Percentiles rank a stretch among this genome's conserved stretches.
Conservation (phyloP, 2,329 filamentous ascomycete genomes). For the Talaromyces piceae region DNA sequence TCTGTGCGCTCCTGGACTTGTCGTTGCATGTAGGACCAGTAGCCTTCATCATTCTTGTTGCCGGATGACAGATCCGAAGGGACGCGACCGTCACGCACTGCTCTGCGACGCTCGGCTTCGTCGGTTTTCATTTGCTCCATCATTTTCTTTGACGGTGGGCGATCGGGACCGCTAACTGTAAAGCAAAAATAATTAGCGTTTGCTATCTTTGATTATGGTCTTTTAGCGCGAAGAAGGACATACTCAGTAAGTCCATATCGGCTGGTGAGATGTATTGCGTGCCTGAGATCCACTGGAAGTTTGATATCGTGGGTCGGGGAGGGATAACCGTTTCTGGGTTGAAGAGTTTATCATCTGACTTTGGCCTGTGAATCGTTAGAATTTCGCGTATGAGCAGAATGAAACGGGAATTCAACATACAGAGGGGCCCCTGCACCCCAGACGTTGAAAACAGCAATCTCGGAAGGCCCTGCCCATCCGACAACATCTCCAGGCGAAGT, state of each 20-base stretch:
- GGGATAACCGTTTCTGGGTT: slow-evolving; percentile 70
- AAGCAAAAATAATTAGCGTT: too few species aligned
- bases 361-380: slow-evolving; percentile 31
- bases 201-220: background rate
- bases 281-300: slow-evolving; percentile 91
- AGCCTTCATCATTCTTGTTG: slow-evolving; percentile 52
- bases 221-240: slow-evolving; percentile 12
- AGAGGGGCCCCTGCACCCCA: slow-evolving; percentile 68
- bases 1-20: slow-evolving; percentile 89
- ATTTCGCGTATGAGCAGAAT: background rate
- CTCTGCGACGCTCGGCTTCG: slow-evolving; percentile 48
- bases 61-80: slow-evolving; percentile 18
- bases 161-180: slow-evolving; percentile 69
- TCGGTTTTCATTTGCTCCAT: slow-evolving; percentile 70
- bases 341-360: slow-evolving; percentile 62
- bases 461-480: slow-evolving; percentile 81
- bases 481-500: slow-evolving; percentile 74
- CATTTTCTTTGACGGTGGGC: slow-evolving; percentile 85
- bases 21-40: slow-evolving; percentile 72
- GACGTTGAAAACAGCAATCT: slow-evolving; percentile 72
- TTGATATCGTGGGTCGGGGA: slow-evolving; percentile 84
- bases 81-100: slow-evolving; percentile 29
- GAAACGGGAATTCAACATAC: slow-evolving; percentile 33
- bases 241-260: slow-evolving; percentile 78
- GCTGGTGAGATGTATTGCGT: slow-evolving; percentile 82